Evolutionary conservation across 2,329 filamentous ascomycete genomes (phyloP), one percentile per base, ranked within the genome.

Genomic region (Mollisiaceae sp.): DNA sequence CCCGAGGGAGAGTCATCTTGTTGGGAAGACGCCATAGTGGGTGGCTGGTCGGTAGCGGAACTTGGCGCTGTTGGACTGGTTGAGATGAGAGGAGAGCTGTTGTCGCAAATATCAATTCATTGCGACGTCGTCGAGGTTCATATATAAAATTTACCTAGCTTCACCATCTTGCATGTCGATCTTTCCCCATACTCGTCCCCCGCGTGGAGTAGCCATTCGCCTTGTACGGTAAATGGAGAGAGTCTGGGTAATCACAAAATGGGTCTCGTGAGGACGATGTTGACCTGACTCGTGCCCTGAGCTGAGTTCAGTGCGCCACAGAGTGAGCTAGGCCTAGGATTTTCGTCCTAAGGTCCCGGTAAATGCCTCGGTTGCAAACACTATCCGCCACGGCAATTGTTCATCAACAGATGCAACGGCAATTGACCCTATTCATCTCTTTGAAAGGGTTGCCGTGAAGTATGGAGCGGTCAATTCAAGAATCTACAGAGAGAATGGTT

Each of bases 101-200:
- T n/a, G 55, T 24, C 8, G 35, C 22, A 57, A 27, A 39, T 57
- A 20, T 57, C 35, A 38, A 57, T 39, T 22, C 4, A 8, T 36
- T 12, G 11, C 14, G 50, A 54, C 24, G 50, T 15, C 11, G 36
- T 39, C 27, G 55, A 57, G 41, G 22, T 64, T 54, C 35, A 66
- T 66, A 66, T 66, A 61, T 35, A 64, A 52, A 20, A 59, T 35
- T 24, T 45, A 58, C 57, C 38, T 45, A 32, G 41, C 45, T 50
- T 59, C 47, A 22, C 59, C 32, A 36, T 38, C 32, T 2, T 15
- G n/a, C 55, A 57, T 54, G 52, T 45, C 45, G 61, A 62, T 59
- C 57, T 11, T 61, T 61, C 65, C 54, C 61, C 57, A 39, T 52
- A 38, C 18, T 66, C 32, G 47, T 55, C 55, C 50, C 59, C 64